Evolutionary conservation across 2,329 filamentous ascomycete genomes (phyloP).

Genomic region (Aspergillus sp.): DNA sequence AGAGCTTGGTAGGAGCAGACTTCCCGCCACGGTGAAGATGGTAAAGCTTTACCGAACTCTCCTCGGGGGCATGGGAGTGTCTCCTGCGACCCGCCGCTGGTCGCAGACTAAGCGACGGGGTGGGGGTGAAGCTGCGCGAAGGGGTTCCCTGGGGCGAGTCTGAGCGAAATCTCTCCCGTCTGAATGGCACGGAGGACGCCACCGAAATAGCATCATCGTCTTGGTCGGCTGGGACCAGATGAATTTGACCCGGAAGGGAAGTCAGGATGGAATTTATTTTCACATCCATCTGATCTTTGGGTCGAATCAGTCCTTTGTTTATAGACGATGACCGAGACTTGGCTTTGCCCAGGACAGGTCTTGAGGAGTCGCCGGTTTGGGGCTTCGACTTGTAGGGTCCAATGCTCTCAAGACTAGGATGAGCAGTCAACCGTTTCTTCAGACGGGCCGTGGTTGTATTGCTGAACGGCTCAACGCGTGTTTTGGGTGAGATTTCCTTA

Average conservation of each 20-base stretch:
- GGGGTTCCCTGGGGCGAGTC: constrained; percentile 33
- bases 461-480: constrained; percentile 18
- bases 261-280: constrained; percentile 78
- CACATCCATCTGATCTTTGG: constrained; percentile 70
- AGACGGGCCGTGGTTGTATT: constrained; percentile 24
- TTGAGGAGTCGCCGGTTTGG: constrained; percentile 16
- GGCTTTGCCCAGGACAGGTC: constrained; percentile 2
- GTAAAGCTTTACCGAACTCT: constrained; percentile 84
- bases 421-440: constrained; percentile 30
- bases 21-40: constrained; percentile 83
- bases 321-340: constrained; percentile 41
- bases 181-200: constrained; percentile 34
- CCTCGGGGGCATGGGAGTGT: constrained; percentile 43
- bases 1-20: constrained; percentile 88
- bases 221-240: constrained; percentile 57
- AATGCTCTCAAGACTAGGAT: constrained; percentile 34
- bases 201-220: constrained; percentile 33
- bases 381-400: constrained; percentile 28
- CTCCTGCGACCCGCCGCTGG: constrained; percentile 49
- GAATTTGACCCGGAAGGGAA: constrained; percentile 76
- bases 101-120: constrained; percentile 68
- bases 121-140: constrained; percentile 56
- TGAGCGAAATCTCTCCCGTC: constrained; percentile 43
- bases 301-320: constrained; percentile 39
- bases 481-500: constrained; percentile 17